phyloP scores from a whole-genome alignment of 2,329 filamentous ascomycete genomes.

The Talaromyces rugulosus region DNA sequence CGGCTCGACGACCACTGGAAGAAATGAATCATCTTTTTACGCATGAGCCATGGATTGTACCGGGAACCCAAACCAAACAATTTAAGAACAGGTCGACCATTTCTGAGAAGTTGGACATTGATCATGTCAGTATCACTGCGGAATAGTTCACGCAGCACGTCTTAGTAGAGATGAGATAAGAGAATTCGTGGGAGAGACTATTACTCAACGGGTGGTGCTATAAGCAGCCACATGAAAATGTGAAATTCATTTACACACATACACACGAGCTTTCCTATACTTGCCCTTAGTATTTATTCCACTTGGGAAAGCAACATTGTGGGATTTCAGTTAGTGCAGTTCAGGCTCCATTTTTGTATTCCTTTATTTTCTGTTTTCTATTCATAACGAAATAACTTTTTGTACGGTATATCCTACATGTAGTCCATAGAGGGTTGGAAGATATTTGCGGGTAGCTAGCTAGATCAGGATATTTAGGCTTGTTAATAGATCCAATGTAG shows the following conservation, averaged over 20 bases:
- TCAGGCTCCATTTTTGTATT: no score
- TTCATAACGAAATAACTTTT: no score
- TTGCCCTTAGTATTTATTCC: background rate
- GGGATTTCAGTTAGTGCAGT: no score
- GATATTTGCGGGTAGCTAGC: no score
- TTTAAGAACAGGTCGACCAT: background rate
- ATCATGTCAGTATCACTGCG: background rate
- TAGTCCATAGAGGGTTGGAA: no score
- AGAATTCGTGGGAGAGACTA: background rate
- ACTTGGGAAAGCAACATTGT: no score
- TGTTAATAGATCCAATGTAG: no score
- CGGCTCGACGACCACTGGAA: conserved; percentile 58
- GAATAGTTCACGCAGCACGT: background rate
- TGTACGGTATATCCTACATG: no score
- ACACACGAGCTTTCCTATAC: background rate
- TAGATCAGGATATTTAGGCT: no score
- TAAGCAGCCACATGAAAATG: no score
- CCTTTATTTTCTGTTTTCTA: no score
- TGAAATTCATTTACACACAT: no score
- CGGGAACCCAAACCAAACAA: background rate
- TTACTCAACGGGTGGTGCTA: background rate
- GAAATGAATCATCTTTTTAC: conserved; percentile 66
- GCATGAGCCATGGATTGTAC: conserved; percentile 60
- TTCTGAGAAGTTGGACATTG: background rate
- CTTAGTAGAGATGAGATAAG: background rate